phyloP scores from a whole-genome alignment of 768 basidiomycete genomes.

The Amanita pseudoporphyria region DNA sequence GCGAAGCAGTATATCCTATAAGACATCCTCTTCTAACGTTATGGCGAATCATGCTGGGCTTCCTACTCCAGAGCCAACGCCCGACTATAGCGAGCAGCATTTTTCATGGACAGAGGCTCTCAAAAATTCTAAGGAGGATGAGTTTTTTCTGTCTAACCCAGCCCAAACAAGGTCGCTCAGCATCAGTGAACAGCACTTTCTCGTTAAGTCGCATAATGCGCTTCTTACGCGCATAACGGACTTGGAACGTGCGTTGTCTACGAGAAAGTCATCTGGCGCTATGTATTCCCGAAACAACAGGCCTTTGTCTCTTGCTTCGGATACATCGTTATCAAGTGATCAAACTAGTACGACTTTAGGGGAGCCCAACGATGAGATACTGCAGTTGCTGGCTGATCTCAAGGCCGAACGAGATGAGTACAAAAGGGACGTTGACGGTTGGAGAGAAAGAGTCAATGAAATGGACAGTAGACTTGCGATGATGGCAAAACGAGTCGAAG shows the following conservation, averaged over 20 bases:
- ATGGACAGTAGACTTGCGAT: slow-evolving; percentile 61
- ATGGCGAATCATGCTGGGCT: slow-evolving; percentile 31
- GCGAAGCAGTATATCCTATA: slow-evolving; percentile 73
- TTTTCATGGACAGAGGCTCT: slow-evolving; percentile 25
- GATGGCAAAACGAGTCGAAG: slow-evolving; percentile 61
- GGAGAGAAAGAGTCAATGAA: slow-evolving; percentile 69
- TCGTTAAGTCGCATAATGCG: slow-evolving; percentile 76
- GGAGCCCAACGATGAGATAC: slow-evolving; percentile 70
- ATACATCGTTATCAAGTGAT: slow-evolving; percentile 21
- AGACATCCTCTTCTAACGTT: slow-evolving; percentile 30
- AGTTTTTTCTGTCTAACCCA: slow-evolving; percentile 31
- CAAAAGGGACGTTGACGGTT: slow-evolving; percentile 80
- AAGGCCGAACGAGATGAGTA: slow-evolving; percentile 87
- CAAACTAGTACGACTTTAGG: slow-evolving; percentile 24
- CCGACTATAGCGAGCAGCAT: slow-evolving; percentile 34
- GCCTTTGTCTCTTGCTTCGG: slow-evolving; percentile 42
- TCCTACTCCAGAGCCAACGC: slow-evolving; percentile 71
- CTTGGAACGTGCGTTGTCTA: slow-evolving; percentile 59
- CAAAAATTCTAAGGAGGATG: slow-evolving; percentile 29
- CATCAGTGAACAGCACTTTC: slow-evolving; percentile 74
- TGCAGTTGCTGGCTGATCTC: slow-evolving; percentile 63
- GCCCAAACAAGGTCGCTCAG: slow-evolving; percentile 45
- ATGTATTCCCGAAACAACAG: slow-evolving; percentile 32
- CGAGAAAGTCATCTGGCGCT: slow-evolving; percentile 26
- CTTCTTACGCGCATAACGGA: slow-evolving; percentile 77